Evolutionary conservation across 2,329 filamentous ascomycete genomes (phyloP).

Genomic region (Neofusicoccum parvum): DNA sequence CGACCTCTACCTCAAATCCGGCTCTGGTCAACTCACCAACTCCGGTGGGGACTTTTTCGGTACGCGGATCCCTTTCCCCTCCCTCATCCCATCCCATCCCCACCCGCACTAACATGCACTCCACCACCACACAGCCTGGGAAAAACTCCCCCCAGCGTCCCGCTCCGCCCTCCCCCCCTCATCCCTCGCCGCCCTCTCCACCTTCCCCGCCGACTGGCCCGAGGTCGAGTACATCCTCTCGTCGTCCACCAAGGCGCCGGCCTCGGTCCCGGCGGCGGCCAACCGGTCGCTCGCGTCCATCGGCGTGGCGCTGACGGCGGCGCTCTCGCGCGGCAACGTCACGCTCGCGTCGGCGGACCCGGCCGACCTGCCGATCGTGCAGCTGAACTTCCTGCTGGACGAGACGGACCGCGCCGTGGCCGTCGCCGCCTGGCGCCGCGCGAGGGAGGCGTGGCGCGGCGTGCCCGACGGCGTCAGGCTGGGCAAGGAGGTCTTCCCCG

Average conservation of each 20-base stretch:
- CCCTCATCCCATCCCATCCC: not conserved
- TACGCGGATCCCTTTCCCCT: not conserved
- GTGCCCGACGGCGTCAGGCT: not conserved
- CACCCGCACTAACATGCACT: not conserved
- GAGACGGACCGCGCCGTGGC: slow-evolving; percentile 29
- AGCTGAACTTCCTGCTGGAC: slow-evolving; percentile 30
- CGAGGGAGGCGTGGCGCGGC: slow-evolving; percentile 19
- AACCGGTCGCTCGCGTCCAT: slow-evolving; percentile 29
- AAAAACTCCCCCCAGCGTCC: not conserved
- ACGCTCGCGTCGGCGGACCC: slow-evolving; percentile 28
- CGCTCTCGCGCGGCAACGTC: slow-evolving; percentile 33
- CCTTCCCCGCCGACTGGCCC: slow-evolving; percentile 13
- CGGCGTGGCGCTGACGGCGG: slow-evolving; percentile 28
- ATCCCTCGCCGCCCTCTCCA: not conserved
- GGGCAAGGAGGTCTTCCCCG: not conserved
- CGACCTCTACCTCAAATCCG: not conserved
- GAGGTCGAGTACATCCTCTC: not conserved
- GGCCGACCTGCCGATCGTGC: slow-evolving; percentile 28
- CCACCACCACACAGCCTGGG: not conserved
- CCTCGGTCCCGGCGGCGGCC: slow-evolving; percentile 13
- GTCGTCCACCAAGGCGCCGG: not conserved
- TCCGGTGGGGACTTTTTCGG: not conserved
- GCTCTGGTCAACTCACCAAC: not conserved
- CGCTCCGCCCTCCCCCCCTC: not conserved
- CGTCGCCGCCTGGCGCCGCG: slow-evolving; percentile 28